phyloP scores from a whole-genome alignment of 768 basidiomycete genomes.

The Rhodocollybia butyracea region DNA sequence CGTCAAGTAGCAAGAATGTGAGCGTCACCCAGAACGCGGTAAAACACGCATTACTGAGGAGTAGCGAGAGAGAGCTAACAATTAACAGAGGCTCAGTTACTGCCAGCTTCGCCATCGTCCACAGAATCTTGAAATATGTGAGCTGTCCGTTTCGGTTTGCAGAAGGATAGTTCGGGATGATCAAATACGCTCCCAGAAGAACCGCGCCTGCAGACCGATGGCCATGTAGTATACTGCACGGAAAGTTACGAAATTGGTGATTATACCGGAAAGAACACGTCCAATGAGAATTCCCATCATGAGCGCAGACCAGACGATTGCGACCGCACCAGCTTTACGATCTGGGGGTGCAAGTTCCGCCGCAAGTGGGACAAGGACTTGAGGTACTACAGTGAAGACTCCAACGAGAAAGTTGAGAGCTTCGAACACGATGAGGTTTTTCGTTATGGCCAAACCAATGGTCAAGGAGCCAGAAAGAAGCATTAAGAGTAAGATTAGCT shows the following conservation, averaged over 20 bases:
- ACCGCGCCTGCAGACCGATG: constrained; percentile 47
- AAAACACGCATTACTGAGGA: constrained; percentile 37
- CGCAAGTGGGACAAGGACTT: constrained; percentile 64
- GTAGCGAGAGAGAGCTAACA: constrained; percentile 44
- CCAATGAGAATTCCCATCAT: constrained; percentile 53
- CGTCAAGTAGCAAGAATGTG: constrained; percentile 57
- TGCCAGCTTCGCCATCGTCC: constrained; percentile 54
- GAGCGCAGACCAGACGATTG: constrained; percentile 48
- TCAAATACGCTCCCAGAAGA: constrained; percentile 38
- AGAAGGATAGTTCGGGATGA: constrained; percentile 58
- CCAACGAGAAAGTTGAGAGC: constrained; percentile 70
- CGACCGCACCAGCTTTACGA: constrained; percentile 51
- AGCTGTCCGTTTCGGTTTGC: constrained; percentile 47
- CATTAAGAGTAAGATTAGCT: constrained; percentile 60
- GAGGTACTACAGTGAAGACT: constrained; percentile 65
- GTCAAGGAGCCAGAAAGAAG: constrained; percentile 54
- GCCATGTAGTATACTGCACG: constrained; percentile 55
- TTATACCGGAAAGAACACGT: constrained; percentile 52
- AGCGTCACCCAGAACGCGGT: constrained; percentile 45
- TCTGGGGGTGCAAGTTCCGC: constrained; percentile 61
- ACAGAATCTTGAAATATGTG: constrained; percentile 51
- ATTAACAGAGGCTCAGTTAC: constrained; percentile 58
- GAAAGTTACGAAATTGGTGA: constrained; percentile 53
- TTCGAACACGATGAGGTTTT: constrained; percentile 58
- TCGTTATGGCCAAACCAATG: constrained; percentile 68